Evolutionary conservation across 2,329 filamentous ascomycete species (phyloP).

Genomic region (Domatiomyces globalis): DNA sequence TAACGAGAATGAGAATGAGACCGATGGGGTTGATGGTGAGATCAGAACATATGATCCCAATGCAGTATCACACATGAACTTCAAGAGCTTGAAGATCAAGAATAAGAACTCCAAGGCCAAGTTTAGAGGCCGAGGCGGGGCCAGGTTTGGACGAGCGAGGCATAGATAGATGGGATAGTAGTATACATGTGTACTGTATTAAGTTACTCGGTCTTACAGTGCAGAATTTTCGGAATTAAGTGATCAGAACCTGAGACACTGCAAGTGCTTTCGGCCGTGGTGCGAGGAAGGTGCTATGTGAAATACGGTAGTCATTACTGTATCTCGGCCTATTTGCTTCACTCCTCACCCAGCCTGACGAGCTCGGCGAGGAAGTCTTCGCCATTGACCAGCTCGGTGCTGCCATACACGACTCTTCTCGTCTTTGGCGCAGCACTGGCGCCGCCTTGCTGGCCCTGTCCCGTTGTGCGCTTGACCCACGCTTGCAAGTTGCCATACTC

Average conservation of each 20-base stretch:
- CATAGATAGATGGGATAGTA: constrained; percentile 1
- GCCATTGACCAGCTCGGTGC: constrained; percentile 59
- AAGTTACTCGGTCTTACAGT: no score
- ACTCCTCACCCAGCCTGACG: constrained; percentile 43
- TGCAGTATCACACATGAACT: constrained; percentile 32
- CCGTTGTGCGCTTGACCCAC: constrained; percentile 68
- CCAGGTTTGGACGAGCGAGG: constrained; percentile 24
- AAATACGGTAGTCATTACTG: no score
- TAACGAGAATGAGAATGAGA: constrained; percentile 7
- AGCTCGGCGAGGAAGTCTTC: constrained; percentile 46
- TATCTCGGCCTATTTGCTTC: constrained; percentile 8
- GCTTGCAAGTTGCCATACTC: constrained; percentile 96
- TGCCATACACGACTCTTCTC: constrained; percentile 83
- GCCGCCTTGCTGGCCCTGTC: constrained; percentile 37
- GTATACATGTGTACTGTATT: no score
- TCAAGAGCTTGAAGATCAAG: constrained; percentile 33
- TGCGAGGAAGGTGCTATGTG: no score
- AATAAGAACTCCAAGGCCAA: constrained; percentile 24
- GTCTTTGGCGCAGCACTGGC: constrained; percentile 39
- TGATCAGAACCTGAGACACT: no score
- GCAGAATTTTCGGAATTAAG: no score
- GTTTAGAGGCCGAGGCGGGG: constrained; percentile 23
- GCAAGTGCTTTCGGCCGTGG: no score
- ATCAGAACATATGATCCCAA: constrained; percentile 30
- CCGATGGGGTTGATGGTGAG: constrained; percentile 8